These are phyloP conservation scores for Malus hybrid DNA, from an alignment of 331 rosid species.

Conservation along the genomic window DNA sequence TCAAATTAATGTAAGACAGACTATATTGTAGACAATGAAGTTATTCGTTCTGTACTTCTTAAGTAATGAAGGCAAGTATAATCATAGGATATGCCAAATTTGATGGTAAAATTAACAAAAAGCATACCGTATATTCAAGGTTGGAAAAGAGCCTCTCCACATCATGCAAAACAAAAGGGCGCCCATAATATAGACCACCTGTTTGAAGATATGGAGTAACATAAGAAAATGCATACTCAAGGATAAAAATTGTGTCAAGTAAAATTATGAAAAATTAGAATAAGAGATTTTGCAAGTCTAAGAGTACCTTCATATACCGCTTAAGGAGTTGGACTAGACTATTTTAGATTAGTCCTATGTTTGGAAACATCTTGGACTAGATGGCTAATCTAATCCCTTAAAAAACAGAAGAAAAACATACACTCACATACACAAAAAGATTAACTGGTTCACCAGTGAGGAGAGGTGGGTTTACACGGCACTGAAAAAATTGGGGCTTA, in stretches of 20 bases:
- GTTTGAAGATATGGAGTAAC: slow-evolving; percentile 17
- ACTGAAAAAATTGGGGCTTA: no score
- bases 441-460: no score
- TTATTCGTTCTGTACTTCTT: neutral
- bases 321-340: neutral
- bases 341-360: neutral
- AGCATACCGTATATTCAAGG: slow-evolving; percentile 71
- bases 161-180: slow-evolving; percentile 77
- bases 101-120: neutral
- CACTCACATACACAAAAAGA: neutral
- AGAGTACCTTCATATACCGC: neutral
- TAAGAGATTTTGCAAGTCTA: neutral
- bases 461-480: no score
- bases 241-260: neutral
- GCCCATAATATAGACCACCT: slow-evolving; percentile 79
- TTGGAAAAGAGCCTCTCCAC: slow-evolving; percentile 79
- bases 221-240: neutral
- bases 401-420: no score
- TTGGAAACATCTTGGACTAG: neutral
- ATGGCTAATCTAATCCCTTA: neutral
- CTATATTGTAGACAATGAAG: neutral
- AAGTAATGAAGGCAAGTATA: neutral
- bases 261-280: neutral
- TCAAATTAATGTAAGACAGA: neutral
- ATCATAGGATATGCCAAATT: neutral